A percentile compares a stretch with the other conserved stretches of the same genome.
These are phyloP conservation scores for Tetrahymena malaccensis DNA, from an alignment of 73 alveolate species.

Conservation along the genomic window DNA sequence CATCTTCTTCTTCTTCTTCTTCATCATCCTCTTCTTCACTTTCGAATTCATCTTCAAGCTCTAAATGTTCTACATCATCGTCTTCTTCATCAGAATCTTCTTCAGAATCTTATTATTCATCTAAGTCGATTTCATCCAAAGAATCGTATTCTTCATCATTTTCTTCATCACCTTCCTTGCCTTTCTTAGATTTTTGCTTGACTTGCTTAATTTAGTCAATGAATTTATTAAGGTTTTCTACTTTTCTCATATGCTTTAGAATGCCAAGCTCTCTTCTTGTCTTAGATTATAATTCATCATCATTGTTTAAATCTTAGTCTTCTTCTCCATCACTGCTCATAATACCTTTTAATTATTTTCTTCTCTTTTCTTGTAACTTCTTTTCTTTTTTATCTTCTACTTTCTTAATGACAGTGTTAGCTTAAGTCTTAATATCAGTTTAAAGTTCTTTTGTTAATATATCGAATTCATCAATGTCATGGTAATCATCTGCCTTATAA, in stretches of 20 bases:
- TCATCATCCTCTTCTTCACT: background rate
- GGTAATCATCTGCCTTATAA: background rate
- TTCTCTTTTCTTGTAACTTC: background rate
- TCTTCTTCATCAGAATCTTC: background rate
- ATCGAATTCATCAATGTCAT: background rate
- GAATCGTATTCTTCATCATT: background rate
- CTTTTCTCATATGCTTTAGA: background rate
- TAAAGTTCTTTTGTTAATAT: background rate
- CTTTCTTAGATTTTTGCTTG: background rate
- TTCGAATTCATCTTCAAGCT: background rate
- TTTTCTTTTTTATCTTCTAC: background rate
- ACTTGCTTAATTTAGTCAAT: background rate
- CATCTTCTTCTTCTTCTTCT: background rate
- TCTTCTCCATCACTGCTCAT: background rate
- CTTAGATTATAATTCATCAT: background rate
- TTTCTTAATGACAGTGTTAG: background rate
- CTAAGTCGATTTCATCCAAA: background rate
- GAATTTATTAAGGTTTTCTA: background rate
- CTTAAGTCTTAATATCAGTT: background rate
- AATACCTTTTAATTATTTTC: background rate
- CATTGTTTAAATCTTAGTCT: background rate
- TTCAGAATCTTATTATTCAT: background rate
- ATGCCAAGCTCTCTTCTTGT: background rate
- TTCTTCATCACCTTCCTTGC: background rate
- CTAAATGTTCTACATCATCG: background rate